Base-by-base conservation (phyloP, 192 early-diverging fungal genomes). In the Entomortierella chlamydospora region DNA sequence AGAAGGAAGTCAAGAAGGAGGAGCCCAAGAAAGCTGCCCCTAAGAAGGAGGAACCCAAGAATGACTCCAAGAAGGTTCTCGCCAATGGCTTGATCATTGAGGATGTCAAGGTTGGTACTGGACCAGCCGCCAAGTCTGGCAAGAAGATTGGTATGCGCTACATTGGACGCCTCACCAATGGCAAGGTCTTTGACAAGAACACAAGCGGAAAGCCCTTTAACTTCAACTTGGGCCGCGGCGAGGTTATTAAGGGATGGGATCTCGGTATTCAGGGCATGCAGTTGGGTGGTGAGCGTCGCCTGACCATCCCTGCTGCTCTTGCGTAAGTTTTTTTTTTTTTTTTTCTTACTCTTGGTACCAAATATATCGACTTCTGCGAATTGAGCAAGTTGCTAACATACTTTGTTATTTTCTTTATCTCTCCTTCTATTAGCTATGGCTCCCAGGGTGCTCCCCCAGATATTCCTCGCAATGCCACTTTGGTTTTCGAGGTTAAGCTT, bases 231-330 rank as follows among this genome's bases (percentile, higher is more conserved):
- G 96, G 95, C 29, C 83, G 83, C 25, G 91, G 93, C 70, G 95
- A 98, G 83, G 97, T 99, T 61, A 99, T 99, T 84, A 93, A 95
- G 83, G 97, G 96, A 57, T 97, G 96, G 97, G 97, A 99, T 85
- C 70, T 91, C 20, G 97, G 97, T 59, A 84, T 93, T 61, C 80
- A 83, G 15, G 96, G 96, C 33, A 97, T 99, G 97, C 89, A 89
- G 83, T 88, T 93, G 61, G 97, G 97, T 62, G 96, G 94, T 64
- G 91, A 93, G 77, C 91, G 96, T 60, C 93, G 95, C 54, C 83
- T 99, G 62, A 95, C 92, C 33, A 97, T 98, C 65, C 96, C 97
- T 39, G 87, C 96, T 42, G 82, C 87, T 28, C 83, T 92, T 26
- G 91, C 88, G 45, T 47, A 47, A 47, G 45, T 47, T 20, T 20